Percentiles rank a stretch among this genome's conserved stretches.
These are phyloP conservation scores for Tubosaeta sp. DNA, from an alignment of 768 basidiomycete genomes.

Conservation along the genomic window DNA sequence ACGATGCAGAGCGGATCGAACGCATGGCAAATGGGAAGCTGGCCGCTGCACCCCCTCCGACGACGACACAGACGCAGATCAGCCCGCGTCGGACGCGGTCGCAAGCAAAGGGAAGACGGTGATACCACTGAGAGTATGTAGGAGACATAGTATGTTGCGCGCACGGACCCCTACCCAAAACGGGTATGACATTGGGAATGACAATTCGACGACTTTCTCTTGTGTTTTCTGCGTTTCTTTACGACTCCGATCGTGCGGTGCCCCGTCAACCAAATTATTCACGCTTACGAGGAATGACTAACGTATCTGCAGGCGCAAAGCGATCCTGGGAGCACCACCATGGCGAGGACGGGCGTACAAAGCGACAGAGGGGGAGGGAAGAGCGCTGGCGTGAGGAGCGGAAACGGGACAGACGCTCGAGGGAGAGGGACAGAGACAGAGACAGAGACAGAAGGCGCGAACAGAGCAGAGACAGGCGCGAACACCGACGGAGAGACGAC, in stretches of 20 bases:
- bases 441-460: constrained; percentile 28
- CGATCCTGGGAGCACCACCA: constrained; percentile 64
- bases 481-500: constrained; percentile 30
- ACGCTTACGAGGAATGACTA: constrained; percentile 56
- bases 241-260: constrained; percentile 66
- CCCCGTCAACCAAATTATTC: constrained; percentile 60
- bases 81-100: constrained; percentile 12
- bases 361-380: constrained; percentile 51
- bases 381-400: constrained; percentile 67
- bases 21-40: constrained; percentile 12
- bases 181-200: neutral
- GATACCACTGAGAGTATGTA: neutral
- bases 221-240: neutral
- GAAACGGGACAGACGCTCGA: constrained; percentile 37
- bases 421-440: constrained; percentile 29
- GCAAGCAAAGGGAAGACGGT: constrained; percentile 5
- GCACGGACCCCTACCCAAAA: neutral
- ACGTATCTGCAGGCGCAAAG: constrained; percentile 80
- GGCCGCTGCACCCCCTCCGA: neutral
- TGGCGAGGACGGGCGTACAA: constrained; percentile 36
- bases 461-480: constrained; percentile 25
- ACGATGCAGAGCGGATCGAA: constrained; percentile 11
- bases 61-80: neutral
- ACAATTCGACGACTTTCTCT: neutral
- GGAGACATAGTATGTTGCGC: neutral